phyloP scores from a whole-genome alignment of 495 filamentous ascomycete species.

The Neurospora sublineolata region DNA sequence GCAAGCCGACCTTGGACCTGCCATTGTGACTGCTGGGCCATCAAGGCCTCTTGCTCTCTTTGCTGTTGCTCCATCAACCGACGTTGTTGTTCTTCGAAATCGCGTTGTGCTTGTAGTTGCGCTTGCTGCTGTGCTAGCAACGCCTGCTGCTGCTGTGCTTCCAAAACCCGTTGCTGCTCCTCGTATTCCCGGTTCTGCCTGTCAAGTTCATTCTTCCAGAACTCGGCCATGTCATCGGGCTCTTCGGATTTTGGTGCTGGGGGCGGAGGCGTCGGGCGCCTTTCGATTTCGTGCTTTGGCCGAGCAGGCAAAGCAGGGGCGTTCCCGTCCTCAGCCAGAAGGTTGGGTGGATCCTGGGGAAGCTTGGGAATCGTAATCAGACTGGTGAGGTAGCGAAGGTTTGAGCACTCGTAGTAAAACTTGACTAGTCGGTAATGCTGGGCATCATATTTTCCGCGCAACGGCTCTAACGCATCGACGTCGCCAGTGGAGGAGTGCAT shows the following conservation, averaged over 20 bases:
- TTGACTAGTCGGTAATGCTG: constrained; percentile 93
- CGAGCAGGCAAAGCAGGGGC: constrained; percentile 73
- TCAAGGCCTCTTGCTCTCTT: constrained; percentile 77
- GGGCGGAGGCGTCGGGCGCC: constrained; percentile 54
- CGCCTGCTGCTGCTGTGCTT: constrained; percentile 65
- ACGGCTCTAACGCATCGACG: constrained; percentile 83
- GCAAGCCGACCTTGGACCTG: constrained; percentile 90
- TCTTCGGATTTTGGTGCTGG: constrained; percentile 52
- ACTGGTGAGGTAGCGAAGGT: constrained; percentile 88
- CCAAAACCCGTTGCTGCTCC: constrained; percentile 77
- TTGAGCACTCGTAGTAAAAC: constrained; percentile 98
- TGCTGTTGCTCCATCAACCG: constrained; percentile 79
- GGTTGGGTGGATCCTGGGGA: constrained; percentile 83
- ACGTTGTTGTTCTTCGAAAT: constrained; percentile 93
- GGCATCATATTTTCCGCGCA: constrained; percentile 79
- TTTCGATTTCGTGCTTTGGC: constrained; percentile 59
- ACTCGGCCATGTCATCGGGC: constrained; percentile 91
- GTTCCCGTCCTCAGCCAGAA: constrained; percentile 73
- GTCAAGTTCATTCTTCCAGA: constrained; percentile 88
- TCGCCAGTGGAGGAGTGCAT: constrained; percentile 97
- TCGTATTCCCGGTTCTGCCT: constrained; percentile 89
- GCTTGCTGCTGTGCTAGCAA: constrained; percentile 59
- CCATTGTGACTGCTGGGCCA: constrained; percentile 75
- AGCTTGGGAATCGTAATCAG: constrained; percentile 93
- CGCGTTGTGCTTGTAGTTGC: constrained; percentile 69